A percentile compares a stretch with the other conserved stretches of the same genome.
Evolutionary conservation across 495 filamentous ascomycete genomes (phyloP).

Genomic region (Talaromyces proteolyticus): DNA sequence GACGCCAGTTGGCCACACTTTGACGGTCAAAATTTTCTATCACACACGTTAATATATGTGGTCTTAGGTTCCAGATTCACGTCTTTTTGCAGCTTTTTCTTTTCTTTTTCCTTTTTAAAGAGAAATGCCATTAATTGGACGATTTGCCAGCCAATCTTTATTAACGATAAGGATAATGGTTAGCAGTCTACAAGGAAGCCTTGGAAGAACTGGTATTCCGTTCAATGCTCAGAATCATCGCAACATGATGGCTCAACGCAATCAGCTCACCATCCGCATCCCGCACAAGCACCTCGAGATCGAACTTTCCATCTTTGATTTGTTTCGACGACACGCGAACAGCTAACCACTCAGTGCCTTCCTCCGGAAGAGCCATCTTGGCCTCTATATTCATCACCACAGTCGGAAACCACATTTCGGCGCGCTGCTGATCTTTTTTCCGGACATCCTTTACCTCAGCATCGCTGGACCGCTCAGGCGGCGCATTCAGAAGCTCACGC

Average conservation of each 20-base stretch:
- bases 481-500: conserved; percentile 2
- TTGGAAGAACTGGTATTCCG: too few species aligned
- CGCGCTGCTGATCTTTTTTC: background rate
- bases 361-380: conserved; percentile 35
- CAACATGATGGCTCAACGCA: conserved; percentile 49
- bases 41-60: too few species aligned
- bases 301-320: conserved; percentile 40
- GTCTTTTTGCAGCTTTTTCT: too few species aligned
- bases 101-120: too few species aligned
- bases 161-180: too few species aligned
- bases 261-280: conserved; percentile 44
- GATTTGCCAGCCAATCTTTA: too few species aligned
- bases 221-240: conserved; percentile 34
- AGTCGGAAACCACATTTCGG: conserved; percentile 17
- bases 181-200: too few species aligned
- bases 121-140: too few species aligned
- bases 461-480: background rate
- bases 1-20: too few species aligned
- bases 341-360: conserved; percentile 35
- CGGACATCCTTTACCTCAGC: background rate
- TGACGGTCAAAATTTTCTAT: too few species aligned
- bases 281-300: conserved; percentile 47
- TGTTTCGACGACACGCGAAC: conserved; percentile 28
- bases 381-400: conserved; percentile 34
- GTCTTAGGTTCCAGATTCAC: too few species aligned